Evolutionary conservation across 352 stramenopile species (phyloP), one percentile per base, ranked within the genome.

Genomic region (Pythium plurisporium): DNA sequence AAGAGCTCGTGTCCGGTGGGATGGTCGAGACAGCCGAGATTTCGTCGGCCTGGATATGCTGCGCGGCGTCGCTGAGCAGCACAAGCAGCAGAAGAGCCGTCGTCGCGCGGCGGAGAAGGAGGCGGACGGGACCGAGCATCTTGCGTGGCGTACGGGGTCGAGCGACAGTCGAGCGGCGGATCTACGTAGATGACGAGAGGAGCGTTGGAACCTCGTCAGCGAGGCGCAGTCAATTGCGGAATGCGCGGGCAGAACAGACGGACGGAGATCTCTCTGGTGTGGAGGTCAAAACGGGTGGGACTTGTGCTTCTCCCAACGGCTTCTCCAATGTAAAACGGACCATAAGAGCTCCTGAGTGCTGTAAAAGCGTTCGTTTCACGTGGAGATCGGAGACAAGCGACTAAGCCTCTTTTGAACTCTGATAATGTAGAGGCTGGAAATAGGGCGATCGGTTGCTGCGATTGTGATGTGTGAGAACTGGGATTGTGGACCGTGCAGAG

Each of bases 161-260:
- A n/a, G n/a, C n/a, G n/a, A n/a, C n/a, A n/a, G n/a, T n/a, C n/a
- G n/a, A n/a, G n/a, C n/a, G n/a, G n/a, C n/a, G n/a, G n/a, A n/a
- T n/a, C n/a, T n/a, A n/a, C n/a, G 34, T 41, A 31, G 30, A 54
- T 43, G 46, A 42, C 42, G 48, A 26, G 48, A 55, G 48, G 34
- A 26, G 48, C 34, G 34, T 55, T 44, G 48, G 48, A 44, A 44
- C 14, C n/a, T 20, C 30, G 47, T 44, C 33, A 55, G 30, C 31
- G 23, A 27, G 45, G 48, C 34, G 34, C 5, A 10, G 34, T 15
- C 17, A 23, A 26, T 43, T 43, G 33, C 31, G 23, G 25, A 55
- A 25, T 45, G 48, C 33, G 47, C 25, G 46, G 11, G 2, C 9
- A 44, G 17, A 44, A 11, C 9, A 23, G 38, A 27, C 7, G n/a